Percentiles rank a stretch among this genome's conserved stretches.
Conservation (phyloP, 1,284 basidiomycete genomes). For the Caloboletus firmus region DNA sequence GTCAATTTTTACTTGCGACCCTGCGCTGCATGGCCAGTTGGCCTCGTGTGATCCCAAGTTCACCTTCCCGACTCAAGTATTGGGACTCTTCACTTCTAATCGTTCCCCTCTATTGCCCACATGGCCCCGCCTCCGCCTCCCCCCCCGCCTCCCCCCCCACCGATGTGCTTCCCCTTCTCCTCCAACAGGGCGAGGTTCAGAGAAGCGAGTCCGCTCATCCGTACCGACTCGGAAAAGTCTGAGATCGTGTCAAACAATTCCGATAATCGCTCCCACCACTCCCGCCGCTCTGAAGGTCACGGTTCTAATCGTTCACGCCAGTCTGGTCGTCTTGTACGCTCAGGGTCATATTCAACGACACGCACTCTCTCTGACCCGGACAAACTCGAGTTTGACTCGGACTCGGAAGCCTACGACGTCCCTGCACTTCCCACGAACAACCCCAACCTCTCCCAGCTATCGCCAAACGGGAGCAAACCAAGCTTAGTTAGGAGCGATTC, state of each 20-base stretch:
- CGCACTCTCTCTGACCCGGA: slow-evolving; percentile 35
- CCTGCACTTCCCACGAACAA: slow-evolving; percentile 22
- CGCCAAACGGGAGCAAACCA: slow-evolving; percentile 39
- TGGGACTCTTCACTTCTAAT: slow-evolving; percentile 21
- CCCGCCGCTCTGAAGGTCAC: slow-evolving; percentile 24
- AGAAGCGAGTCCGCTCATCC: slow-evolving; percentile 35
- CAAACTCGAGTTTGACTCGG: slow-evolving; percentile 53
- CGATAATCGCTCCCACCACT: slow-evolving; percentile 31
- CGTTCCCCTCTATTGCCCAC: slow-evolving; percentile 22
- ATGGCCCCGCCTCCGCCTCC: slow-evolving; percentile 44
- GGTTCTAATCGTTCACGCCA: slow-evolving; percentile 25
- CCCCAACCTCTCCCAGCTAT: slow-evolving; percentile 27
- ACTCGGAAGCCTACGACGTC: slow-evolving; percentile 56
- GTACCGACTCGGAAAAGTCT: slow-evolving; percentile 36
- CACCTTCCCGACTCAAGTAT: slow-evolving; percentile 14
- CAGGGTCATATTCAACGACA: slow-evolving; percentile 36
- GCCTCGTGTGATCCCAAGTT: slow-evolving; percentile 32
- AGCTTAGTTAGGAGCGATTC: slow-evolving; percentile 54
- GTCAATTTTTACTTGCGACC: slow-evolving; percentile 30
- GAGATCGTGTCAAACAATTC: slow-evolving; percentile 29
- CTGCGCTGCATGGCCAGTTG: slow-evolving; percentile 18
- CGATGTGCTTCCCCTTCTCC: slow-evolving; percentile 56
- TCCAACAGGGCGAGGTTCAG: slow-evolving; percentile 33
- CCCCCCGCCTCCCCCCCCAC: slow-evolving; percentile 54
- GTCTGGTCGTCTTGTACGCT: slow-evolving; percentile 32